Evolutionary conservation across 2,329 filamentous ascomycete genomes (phyloP), one percentile per base, ranked within the genome.

Genomic region (Sporothrix humicola): DNA sequence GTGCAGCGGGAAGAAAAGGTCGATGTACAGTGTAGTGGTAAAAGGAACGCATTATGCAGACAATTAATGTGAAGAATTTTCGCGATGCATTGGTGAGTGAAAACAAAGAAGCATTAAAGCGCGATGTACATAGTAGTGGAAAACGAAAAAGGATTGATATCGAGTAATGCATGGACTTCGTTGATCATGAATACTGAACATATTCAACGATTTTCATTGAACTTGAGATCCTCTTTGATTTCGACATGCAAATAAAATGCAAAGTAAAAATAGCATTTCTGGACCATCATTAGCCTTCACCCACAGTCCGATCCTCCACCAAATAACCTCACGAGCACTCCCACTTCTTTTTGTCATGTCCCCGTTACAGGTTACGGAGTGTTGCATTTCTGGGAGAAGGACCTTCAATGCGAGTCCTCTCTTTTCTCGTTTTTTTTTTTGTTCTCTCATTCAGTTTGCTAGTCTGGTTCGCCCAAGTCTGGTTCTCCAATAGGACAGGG

Each of bases 401-500:
- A 52, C 50, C 50, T 50, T 15, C 12, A 12, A 23, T 31, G 8
- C 23, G 23, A 26, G 23, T 26, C 23, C 23, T 59, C 56, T 17
- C 10, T 37, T 15, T 15, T 37, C 56, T 37, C 7, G 23, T 26
- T 26, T 26, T 26, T 26, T 26, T 26, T 26, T 26, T 26, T 26
- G 23, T 26, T 54, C 50, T n/a, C 44, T 54, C 50, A 4, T 17
- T 17, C 50, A 15, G 17, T 10, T 23, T 23, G n/a, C 17, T 20
- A 17, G 56, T 59, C 26, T 59, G 26, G 26, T 37, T 42, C 26
- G 12, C 7, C 7, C 56, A n/a, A 61, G 12, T 61, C 31, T 61
- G 58, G 58, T 61, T 61, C 26, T 9, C 58, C 26, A 61, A 61
- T 61, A 42, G 58, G 58, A 61, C 26, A 26, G 5, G 58, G 13